phyloP scores from a whole-genome alignment of 441 rosid genomes.

The Erodium texanum region DNA sequence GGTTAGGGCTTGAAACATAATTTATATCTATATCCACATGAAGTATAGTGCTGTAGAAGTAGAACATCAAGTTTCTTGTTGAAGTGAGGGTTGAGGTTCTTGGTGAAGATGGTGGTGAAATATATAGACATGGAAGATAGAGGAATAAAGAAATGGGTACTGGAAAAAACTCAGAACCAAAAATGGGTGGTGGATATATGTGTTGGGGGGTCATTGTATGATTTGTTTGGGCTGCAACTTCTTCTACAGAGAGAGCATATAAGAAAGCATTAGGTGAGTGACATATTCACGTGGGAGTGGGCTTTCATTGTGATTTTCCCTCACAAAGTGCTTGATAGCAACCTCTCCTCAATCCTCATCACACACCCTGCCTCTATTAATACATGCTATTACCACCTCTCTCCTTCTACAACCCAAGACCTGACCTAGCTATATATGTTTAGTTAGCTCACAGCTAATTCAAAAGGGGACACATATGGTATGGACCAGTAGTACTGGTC shows the following conservation, averaged over 20 bases:
- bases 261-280: neutral
- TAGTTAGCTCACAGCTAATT: too few relatives aligned
- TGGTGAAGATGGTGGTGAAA: too few relatives aligned
- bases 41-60: neutral
- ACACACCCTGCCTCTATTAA: neutral
- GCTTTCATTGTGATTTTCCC: neutral
- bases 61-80: neutral
- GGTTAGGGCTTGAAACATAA: neutral
- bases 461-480: neutral
- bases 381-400: neutral
- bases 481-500: neutral
- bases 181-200: neutral
- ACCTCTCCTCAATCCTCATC: neutral
- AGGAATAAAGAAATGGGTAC: neutral
- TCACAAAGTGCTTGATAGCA: neutral
- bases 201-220: neutral
- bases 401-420: too few relatives aligned
- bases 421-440: too few relatives aligned
- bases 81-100: too few relatives aligned
- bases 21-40: too few relatives aligned
- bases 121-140: neutral
- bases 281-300: neutral
- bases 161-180: neutral
- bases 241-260: too few relatives aligned
- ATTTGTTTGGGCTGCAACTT: neutral